A percentile compares a stretch with the other conserved stretches of the same genome.
phyloP scores from a whole-genome alignment of 768 basidiomycete species.

The Russula olivacea region DNA sequence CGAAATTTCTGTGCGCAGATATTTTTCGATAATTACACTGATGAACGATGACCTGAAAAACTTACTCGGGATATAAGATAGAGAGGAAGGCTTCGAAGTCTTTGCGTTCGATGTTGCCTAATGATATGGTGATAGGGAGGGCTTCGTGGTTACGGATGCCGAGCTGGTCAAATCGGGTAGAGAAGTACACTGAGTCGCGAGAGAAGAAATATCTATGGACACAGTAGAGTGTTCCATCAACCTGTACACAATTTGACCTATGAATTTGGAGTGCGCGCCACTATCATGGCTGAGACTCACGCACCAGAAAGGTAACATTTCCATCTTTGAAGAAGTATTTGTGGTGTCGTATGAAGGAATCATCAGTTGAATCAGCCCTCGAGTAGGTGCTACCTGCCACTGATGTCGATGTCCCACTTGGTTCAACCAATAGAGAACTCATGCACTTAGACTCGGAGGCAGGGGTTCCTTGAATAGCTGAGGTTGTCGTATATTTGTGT shows the following conservation, averaged over 20 bases:
- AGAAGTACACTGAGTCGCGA: slow-evolving; percentile 16
- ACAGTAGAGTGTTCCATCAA: slow-evolving; percentile 10
- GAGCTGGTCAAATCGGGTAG: slow-evolving; percentile 5
- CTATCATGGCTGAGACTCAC: neutral
- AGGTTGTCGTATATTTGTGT: neutral
- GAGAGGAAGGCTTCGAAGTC: slow-evolving; percentile 23
- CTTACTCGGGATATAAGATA: slow-evolving; percentile 22
- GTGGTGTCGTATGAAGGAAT: slow-evolving; percentile 10
- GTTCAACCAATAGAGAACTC: neutral
- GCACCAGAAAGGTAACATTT: slow-evolving; percentile 19
- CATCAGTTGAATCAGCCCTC: neutral
- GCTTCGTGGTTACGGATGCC: slow-evolving; percentile 4
- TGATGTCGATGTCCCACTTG: neutral
- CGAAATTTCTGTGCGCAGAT: slow-evolving; percentile 6
- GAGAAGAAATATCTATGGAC: slow-evolving; percentile 19
- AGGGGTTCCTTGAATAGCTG: neutral
- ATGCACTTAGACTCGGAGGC: too few species aligned
- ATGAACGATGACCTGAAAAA: neutral
- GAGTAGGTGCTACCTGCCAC: neutral
- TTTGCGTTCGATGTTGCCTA: neutral
- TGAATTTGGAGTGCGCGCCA: too few species aligned
- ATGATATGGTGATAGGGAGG: neutral
- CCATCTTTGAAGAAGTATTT: slow-evolving; percentile 21
- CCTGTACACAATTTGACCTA: slow-evolving; percentile 10
- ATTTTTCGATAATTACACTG: neutral